These are phyloP conservation scores for Arthrinium puccinioides DNA, from an alignment of 2,329 filamentous ascomycete species.

Conservation along the genomic window DNA sequence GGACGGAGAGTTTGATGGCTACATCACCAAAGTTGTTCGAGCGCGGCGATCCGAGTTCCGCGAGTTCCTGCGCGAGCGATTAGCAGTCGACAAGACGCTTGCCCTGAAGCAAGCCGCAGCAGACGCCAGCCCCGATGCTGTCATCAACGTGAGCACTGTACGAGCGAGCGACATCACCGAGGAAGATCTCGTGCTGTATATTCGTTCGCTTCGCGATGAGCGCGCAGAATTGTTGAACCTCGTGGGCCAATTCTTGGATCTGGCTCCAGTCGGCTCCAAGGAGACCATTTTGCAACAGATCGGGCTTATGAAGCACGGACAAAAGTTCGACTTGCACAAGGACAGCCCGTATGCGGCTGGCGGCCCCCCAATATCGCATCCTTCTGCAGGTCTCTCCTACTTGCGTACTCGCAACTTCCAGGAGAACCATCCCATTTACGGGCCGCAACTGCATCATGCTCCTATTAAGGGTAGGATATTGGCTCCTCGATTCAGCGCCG, in stretches of 20 bases:
- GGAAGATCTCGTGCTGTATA: constrained; percentile 41
- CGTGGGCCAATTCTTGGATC: constrained; percentile 55
- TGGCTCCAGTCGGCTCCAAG: constrained; percentile 41
- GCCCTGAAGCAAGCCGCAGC: constrained; percentile 27
- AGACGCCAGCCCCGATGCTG: no score
- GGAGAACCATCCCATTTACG: constrained; percentile 55
- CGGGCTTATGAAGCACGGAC: constrained; percentile 6
- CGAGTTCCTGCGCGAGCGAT: constrained; percentile 39
- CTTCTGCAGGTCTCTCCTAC: constrained; percentile 56
- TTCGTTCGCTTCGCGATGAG: constrained; percentile 46
- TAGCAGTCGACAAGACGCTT: constrained; percentile 38
- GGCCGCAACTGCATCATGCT: constrained; percentile 43
- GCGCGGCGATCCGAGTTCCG: constrained; percentile 48
- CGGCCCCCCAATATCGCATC: constrained; percentile 54
- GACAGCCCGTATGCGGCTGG: constrained; percentile 39
- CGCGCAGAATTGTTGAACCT: constrained; percentile 42
- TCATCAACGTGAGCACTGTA: no score
- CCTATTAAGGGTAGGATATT: constrained; percentile 46
- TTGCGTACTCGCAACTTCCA: constrained; percentile 46
- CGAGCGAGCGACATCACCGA: constrained; percentile 37
- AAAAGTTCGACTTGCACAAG: constrained; percentile 15
- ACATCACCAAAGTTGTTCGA: constrained; percentile 46
- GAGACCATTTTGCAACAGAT: no score
- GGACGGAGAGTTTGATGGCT: constrained; percentile 51
- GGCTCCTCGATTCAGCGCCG: constrained; percentile 27